phyloP scores from a whole-genome alignment of 106 monocot species.

The Dendrobium chrysotoxum region DNA sequence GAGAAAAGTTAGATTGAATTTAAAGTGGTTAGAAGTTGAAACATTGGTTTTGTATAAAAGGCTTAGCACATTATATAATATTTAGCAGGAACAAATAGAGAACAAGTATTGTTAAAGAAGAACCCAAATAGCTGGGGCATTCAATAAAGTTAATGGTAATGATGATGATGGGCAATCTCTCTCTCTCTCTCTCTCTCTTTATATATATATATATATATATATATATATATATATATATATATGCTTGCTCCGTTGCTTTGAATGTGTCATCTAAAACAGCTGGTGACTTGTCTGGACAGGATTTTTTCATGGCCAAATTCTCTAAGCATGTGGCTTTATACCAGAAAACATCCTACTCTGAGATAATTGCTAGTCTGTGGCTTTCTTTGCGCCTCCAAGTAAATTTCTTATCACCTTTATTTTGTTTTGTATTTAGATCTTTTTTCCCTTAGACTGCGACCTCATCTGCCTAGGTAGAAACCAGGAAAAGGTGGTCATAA shows the following conservation, averaged over 20 bases:
- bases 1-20: no score
- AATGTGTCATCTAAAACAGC: constrained; percentile 2
- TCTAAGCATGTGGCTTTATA: constrained; percentile 56
- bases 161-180: no score
- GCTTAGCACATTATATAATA: no score
- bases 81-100: no score
- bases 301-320: constrained; percentile 73
- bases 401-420: constrained; percentile 15
- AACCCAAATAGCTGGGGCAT: no score
- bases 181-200: no score
- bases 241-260: neutral
- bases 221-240: no score
- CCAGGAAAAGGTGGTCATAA: neutral
- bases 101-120: no score
- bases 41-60: no score
- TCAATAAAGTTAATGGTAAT: no score
- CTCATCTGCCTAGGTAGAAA: neutral
- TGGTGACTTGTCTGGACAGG: constrained; percentile 39
- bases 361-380: constrained; percentile 81
- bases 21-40: no score
- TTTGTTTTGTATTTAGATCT: neutral
- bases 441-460: neutral
- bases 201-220: no score
- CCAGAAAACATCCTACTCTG: constrained; percentile 82
- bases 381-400: constrained; percentile 96